Base-by-base conservation (phyloP, 1,139 yeast genomes). In the Spencermartinsiella ligniputridi region DNA sequence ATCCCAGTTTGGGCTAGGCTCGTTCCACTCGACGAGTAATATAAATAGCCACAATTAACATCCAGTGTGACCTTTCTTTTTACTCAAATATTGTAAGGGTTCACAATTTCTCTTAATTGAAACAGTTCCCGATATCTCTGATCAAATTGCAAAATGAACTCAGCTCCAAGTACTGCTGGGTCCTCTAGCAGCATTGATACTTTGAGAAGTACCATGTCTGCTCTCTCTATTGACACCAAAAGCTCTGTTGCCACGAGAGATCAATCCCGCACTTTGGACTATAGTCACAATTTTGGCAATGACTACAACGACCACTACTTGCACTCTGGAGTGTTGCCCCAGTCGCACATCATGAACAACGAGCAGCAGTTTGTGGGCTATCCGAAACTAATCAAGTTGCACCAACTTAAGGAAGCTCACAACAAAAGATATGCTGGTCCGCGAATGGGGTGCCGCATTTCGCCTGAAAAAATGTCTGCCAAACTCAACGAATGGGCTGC, bases 301-400 rank as follows among this genome's bases (percentile, higher is more conserved):
- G 95, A 89, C 63, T 87, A 83, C 57, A 72, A 87, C 11, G 83
- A 84, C 55, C 71, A 81, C 52, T 83, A 77, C 59, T 66, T 88
- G 35, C 85, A 81, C 51, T 69, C 81, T 0, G 83, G 82, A 0
- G 63, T 67, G 8, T 58, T 72, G 3, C 95, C 96, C 0, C 80
- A 79, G 35, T 68, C 68, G 21, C 79, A 74, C 55, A 79, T 90
- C 27, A 73, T 83, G 43, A 89, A 90, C 61, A 69, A 78, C 2
- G 67, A 68, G 24, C 75, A 78, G 47, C 82, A 90, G 1, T 76
- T 82, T 2, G 83, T 78, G 47, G 97, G 97, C 1, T 90, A 90
- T 56, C 97, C 97, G 2, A 85, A 85, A 60, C 70, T 89, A 19
- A 85, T 81, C 53, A 74, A 71, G 54, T 67, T 90, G 42, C 79